A percentile compares a stretch with the other conserved stretches of the same genome.
phyloP scores from a whole-genome alignment of 1,139 yeast species.

The Hanseniaspora uvarum region DNA sequence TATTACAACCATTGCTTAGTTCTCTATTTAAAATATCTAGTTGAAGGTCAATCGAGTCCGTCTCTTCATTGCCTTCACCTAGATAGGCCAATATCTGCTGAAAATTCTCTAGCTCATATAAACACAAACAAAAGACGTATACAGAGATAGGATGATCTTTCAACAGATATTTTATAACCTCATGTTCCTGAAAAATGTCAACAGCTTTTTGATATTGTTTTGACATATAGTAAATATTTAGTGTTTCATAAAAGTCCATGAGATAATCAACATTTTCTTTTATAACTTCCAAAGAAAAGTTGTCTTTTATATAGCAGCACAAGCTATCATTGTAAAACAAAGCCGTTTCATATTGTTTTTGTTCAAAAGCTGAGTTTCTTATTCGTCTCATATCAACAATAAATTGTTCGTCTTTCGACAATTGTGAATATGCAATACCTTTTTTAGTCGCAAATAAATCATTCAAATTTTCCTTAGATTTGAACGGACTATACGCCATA shows the following conservation, averaged over 20 bases:
- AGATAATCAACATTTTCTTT: background rate
- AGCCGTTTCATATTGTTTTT: constrained; percentile 84
- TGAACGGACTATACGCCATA: background rate
- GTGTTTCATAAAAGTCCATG: constrained; percentile 7
- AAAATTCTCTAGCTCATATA: constrained; percentile 64
- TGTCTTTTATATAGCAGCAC: constrained; percentile 59
- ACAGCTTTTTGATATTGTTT: constrained; percentile 65
- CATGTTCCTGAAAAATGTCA: constrained; percentile 40
- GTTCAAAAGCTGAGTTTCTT: constrained; percentile 32
- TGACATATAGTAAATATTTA: constrained; percentile 26
- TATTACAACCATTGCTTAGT: background rate
- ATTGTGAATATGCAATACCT: background rate
- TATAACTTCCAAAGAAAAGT: constrained; percentile 59
- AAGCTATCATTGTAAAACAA: constrained; percentile 89
- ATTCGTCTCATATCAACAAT: background rate
- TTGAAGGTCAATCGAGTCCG: constrained; percentile 5
- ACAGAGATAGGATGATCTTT: constrained; percentile 51
- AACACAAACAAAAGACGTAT: constrained; percentile 68
- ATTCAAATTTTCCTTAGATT: constrained; percentile 1
- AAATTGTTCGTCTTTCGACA: constrained; percentile 1
- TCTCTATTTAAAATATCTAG: background rate
- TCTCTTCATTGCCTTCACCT: constrained; percentile 44
- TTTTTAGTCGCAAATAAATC: background rate
- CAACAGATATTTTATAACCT: constrained; percentile 27
- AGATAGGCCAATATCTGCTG: constrained; percentile 83